These are phyloP conservation scores for Phragmites australis DNA, from an alignment of 176 grass and related monocot genomes.

Conservation along the genomic window DNA sequence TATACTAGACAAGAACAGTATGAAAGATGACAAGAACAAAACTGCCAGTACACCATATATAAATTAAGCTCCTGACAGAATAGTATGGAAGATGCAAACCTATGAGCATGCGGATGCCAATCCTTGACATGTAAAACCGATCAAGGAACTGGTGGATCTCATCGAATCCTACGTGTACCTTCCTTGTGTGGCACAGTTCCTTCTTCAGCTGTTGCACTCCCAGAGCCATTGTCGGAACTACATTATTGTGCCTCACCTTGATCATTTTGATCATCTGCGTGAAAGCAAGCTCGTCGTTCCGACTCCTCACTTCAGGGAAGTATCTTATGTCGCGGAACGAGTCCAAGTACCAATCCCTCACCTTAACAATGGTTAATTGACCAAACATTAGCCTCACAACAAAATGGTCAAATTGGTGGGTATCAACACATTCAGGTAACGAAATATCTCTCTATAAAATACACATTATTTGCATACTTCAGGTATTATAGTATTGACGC, in stretches of 20 bases:
- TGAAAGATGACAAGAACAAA: background rate
- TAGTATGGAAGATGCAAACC: slow-evolving; percentile 57
- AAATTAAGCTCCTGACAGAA: slow-evolving; percentile 36
- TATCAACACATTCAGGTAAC: background rate
- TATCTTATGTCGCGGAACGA: slow-evolving; percentile 84
- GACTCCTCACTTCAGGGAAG: slow-evolving; percentile 64
- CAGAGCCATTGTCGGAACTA: slow-evolving; percentile 85
- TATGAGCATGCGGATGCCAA: slow-evolving; percentile 97
- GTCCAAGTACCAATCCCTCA: slow-evolving; percentile 89
- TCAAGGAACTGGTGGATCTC: slow-evolving; percentile 89
- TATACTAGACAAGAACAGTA: background rate
- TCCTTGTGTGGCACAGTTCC: slow-evolving; percentile 48
- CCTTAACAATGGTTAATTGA: slow-evolving; percentile 43
- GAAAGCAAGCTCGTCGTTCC: slow-evolving; percentile 70
- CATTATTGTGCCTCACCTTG: slow-evolving; percentile 88
- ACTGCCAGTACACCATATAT: background rate
- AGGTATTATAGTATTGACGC: slow-evolving; percentile 23
- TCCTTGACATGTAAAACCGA: slow-evolving; percentile 92
- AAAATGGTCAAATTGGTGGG: slow-evolving; percentile 27
- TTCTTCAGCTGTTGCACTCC: slow-evolving; percentile 92
- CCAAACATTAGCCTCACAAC: slow-evolving; percentile 22
- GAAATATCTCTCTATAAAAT: background rate
- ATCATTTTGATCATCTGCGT: slow-evolving; percentile 75
- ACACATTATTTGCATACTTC: slow-evolving; percentile 23
- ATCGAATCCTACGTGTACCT: slow-evolving; percentile 48